Base-by-base conservation (phyloP, 495 filamentous ascomycete genomes). In the Xanthoparmelia taractica region DNA sequence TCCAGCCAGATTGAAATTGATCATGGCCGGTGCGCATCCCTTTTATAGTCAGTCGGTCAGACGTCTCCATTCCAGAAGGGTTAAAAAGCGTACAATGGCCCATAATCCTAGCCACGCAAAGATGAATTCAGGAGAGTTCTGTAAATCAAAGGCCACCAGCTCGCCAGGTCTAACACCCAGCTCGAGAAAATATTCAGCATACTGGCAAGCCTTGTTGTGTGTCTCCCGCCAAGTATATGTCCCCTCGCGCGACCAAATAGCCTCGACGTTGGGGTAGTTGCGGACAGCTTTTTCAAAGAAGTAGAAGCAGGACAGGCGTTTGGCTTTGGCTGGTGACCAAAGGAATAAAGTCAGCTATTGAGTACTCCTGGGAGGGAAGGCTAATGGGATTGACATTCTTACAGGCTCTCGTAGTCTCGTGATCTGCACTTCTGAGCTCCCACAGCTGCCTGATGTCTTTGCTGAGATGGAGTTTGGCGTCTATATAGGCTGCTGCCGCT, bases 1-100 rank as follows among this genome's bases (percentile, higher is more conserved):
- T 0, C 82, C 83, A 31, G 78, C 73, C 1, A 92, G 77, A 68
- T 90, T 84, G 65, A 87, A 84, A 70, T 93, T 93, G 70, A 92
- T 87, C 65, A 86, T 78, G 0, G 87, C 85, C 0, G 87, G 86
- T 8, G 83, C 86, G 40, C 81, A 82, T 1, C 87, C 60, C 59
- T 60, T 38, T n/a, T 20, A 50, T 15, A 54, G 29, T 33, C 29
- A 47, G 41, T 60, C 45, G 48, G 38, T 36, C 33, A n/a, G 31
- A 25, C 27, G 8, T 27, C 48, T 10, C 36, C 5, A 2, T 27
- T 18, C 20, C 2, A 48, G 10, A 18, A 52, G 25, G 13, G 23
- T 18, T 29, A 4, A 2, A 29, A 37, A 27, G 33, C 43, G 25
- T 37, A 60, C 87, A 65, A 89, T 81, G 18, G 80, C 79, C 80